Evolutionary conservation across 305 asterid genomes (phyloP), one percentile per base, ranked within the genome.

Genomic region (Stenogyne calaminthoides): DNA sequence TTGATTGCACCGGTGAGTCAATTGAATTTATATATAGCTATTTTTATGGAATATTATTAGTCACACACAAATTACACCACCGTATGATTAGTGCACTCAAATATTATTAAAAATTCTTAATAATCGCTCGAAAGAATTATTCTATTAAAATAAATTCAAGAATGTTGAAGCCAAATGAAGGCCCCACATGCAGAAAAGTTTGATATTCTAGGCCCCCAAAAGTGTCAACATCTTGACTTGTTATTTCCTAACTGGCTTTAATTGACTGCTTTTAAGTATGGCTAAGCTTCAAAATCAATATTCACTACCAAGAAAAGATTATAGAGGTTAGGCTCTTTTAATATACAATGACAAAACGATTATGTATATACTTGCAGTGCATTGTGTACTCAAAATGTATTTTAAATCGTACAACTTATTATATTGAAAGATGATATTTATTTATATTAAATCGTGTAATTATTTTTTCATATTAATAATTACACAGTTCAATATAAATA

Each of bases 271-370:
- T 72, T 84, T 75, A 71, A 42, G 51, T 63, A 59, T 64, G 22
- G 15, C 10, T 12, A 27, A 63, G 8, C 61, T 68, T 78, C 65
- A 71, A 80, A 85, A 86, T 82, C 86, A 87, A 83, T 59, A 57
- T 47, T 54, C 18, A 19, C 65, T 32, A 32, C 78, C 71, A 25
- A 73, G 36, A 8, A 29, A 7, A 25, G 7, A 25, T 18, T 3
- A 25, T 27, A 70, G 2, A 67, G n/a, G 54, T 46, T 46, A n/a
- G 57, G 57, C 58, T 6, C 66, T 54, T 62, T 25, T 19, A 20
- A 32, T 34, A 11, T n/a, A n/a, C n/a, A n/a, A 22, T 15, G 20
- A 7, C 36, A 44, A 14, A 58, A 15, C 3, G 8, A 20, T 29
- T 18, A 3, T 27, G 2, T 64, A 64, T 25, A 37, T 40, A 37